phyloP scores from a whole-genome alignment of 331 rosid species.

The Acacia concinna region DNA sequence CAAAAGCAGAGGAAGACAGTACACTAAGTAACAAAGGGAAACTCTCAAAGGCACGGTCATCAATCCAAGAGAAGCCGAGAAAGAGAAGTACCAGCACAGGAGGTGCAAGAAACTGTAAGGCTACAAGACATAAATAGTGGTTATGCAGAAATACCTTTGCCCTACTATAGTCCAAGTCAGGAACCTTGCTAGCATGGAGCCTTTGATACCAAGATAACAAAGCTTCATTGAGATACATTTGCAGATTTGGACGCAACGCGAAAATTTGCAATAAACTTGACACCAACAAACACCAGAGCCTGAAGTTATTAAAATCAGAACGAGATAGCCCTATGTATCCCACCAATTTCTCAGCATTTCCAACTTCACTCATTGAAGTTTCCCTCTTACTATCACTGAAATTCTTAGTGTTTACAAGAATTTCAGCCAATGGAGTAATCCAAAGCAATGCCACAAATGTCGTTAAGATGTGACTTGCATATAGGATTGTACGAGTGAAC shows the following conservation, averaged over 20 bases:
- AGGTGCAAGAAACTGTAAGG: conserved; percentile 70
- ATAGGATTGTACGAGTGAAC: background rate
- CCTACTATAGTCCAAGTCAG: conserved; percentile 89
- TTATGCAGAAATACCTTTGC: conserved; percentile 91
- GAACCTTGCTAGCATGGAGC: conserved; percentile 85
- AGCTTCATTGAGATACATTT: conserved; percentile 92
- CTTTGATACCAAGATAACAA: conserved; percentile 90
- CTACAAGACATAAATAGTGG: conserved; percentile 81
- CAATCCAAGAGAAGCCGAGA: conserved; percentile 64
- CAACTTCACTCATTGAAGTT: background rate
- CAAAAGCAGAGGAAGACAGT: conserved; percentile 52
- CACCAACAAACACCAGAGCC: conserved; percentile 64
- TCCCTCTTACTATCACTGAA: background rate
- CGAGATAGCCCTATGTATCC: conserved; percentile 37
- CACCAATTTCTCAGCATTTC: background rate
- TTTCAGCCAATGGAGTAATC: background rate
- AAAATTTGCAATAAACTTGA: conserved; percentile 65
- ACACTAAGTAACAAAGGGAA: conserved; percentile 35
- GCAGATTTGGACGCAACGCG: conserved; percentile 65
- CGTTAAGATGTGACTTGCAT: background rate
- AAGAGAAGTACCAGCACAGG: conserved; percentile 65
- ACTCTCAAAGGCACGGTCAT: conserved; percentile 37
- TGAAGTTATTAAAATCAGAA: conserved; percentile 51
- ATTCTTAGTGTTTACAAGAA: background rate
- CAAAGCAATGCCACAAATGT: background rate